Evolutionary conservation across 371 early-diverging fungal genomes (phyloP), one percentile per base, ranked within the genome.

Genomic region (Coemansia sp.): DNA sequence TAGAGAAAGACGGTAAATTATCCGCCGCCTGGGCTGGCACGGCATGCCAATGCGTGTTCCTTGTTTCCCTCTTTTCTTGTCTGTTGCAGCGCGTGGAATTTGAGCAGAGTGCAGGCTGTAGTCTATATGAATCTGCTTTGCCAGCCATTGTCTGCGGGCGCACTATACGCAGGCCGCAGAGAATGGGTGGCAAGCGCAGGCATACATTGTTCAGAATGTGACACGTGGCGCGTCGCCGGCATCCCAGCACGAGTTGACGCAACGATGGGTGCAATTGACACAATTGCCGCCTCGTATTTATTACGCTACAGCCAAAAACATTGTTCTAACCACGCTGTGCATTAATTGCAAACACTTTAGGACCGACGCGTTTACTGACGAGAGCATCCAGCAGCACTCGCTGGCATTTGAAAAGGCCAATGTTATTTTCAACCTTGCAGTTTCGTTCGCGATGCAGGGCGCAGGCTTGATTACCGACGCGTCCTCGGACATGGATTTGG

Each of bases 321-420:
- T 48, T 48, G 49, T 48, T 7, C 54, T 54, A 54, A 54, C 24
- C 13, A 13, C 26, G 8, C 49, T 4, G 4, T 48, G 49, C 49
- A 48, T 48, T 15, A 19, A 17, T 26, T 17, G 23, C 23, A 9
- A 54, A 21, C 8, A 11, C 21, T 54, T 13, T 73, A 80, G 73
- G 77, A 56, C 77, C 2, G 80, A 80, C 17, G 66, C 80, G 23
- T 80, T 80, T 28, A 74, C 70, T 4, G 61, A 58, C 26, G 71
- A 82, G 56, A 66, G 51, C 49, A 67, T 74, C 32, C 71, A 89
- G 12, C 98, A 98, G 70, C 88, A 86, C 75, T 94, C 96, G 3
- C 83, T 96, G 60, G 98, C 98, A 2, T 97, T 93, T 79, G 97
- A 96, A 70, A 95, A 96, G 83, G 98, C 97, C 1, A 91, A 92